Conservation (phyloP, 2,329 filamentous ascomycete species). For the Alternaria brassicicola region DNA sequence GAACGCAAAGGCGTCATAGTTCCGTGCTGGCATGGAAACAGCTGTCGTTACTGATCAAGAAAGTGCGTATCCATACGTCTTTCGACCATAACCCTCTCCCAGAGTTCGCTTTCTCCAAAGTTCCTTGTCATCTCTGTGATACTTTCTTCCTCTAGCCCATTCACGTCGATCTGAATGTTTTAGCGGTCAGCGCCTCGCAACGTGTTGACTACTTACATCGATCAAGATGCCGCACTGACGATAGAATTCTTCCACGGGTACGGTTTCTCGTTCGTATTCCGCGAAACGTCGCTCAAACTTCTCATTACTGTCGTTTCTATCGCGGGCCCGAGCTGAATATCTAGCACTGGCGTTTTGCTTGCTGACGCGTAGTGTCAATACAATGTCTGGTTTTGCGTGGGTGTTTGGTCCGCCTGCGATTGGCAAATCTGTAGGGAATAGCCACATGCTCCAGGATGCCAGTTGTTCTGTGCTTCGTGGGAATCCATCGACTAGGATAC, state of each 20-base stretch:
- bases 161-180: not conserved
- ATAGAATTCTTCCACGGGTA: not conserved
- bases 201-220: not conserved
- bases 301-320: conserved; percentile 5
- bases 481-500: conserved; percentile 2
- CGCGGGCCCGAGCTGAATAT: conserved; percentile 1
- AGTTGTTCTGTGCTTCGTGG: conserved; percentile 2
- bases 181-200: not conserved
- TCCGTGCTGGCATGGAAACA: too few species aligned
- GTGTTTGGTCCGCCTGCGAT: not conserved
- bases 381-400: conserved; percentile 4
- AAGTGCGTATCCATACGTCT: not conserved
- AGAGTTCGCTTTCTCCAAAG: not conserved
- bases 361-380: conserved; percentile 1
- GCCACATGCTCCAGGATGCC: conserved; percentile 1
- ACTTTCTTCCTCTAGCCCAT: not conserved
- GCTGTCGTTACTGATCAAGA: not conserved
- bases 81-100: not conserved
- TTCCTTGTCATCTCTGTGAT: not conserved
- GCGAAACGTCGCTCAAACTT: conserved; percentile 4
- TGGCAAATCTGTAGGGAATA: not conserved
- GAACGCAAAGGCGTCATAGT: too few species aligned
- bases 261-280: not conserved
- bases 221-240: conserved; percentile 2
- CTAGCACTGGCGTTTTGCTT: conserved; percentile 3